phyloP scores from a whole-genome alignment of 2,329 filamentous ascomycete genomes.

The Chaetoscypha palmicola region DNA sequence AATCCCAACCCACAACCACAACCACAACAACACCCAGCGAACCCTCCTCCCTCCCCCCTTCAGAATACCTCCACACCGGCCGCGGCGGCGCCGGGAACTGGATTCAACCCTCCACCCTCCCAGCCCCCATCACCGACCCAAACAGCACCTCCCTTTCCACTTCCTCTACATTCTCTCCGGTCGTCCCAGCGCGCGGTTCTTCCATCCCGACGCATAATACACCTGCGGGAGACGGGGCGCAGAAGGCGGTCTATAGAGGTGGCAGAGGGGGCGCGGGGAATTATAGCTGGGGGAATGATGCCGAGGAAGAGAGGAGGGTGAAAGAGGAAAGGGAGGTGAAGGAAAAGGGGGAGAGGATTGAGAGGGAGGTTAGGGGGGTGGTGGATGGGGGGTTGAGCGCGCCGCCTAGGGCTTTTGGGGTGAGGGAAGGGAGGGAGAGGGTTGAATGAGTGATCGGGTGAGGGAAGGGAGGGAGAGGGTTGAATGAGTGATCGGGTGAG shows the following conservation, averaged over 20 bases:
- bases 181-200: background rate
- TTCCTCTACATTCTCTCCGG: background rate
- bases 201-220: background rate
- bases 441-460: background rate
- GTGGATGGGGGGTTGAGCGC: slow-evolving; percentile 42
- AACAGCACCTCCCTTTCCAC: slow-evolving; percentile 9
- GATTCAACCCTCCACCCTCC: slow-evolving; percentile 25
- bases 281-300: slow-evolving; percentile 33
- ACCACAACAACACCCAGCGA: slow-evolving; percentile 12
- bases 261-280: slow-evolving; percentile 55
- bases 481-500: too few relatives aligned
- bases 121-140: slow-evolving; percentile 11
- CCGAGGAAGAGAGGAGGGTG: slow-evolving; percentile 31
- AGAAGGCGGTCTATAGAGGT: slow-evolving; percentile 12
- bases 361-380: slow-evolving; percentile 36
- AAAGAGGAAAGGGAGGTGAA: slow-evolving; percentile 17
- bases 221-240: background rate
- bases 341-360: slow-evolving; percentile 30
- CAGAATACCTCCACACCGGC: slow-evolving; percentile 38
- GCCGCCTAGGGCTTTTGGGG: slow-evolving; percentile 39
- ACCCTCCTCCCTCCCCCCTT: slow-evolving; percentile 28
- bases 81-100: slow-evolving; percentile 60
- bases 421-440: slow-evolving; percentile 12
- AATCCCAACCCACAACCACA: slow-evolving; percentile 24
- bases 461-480: background rate